Evolutionary conservation across 148 eudicot species (phyloP), one percentile per base, ranked within the genome.

Genomic region (Fallopia convolvulus): DNA sequence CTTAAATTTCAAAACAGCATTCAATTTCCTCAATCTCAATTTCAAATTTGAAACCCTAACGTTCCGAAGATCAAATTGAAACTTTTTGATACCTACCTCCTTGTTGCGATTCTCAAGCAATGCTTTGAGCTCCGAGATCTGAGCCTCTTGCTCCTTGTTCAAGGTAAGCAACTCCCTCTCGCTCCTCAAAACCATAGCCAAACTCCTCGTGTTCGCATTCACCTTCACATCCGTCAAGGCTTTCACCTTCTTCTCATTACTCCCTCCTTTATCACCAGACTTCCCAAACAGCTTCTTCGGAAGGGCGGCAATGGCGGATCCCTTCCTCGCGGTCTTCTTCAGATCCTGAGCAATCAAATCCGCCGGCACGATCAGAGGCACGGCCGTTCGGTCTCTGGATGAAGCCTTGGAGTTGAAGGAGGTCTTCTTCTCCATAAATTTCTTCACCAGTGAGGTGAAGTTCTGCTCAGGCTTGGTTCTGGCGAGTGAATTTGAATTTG

Each of bases 131-230:
- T 87, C 78, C 33, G 80, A 55, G 77, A 93, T 90, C 77, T 86
- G 75, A n/a, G 75, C 42, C 72, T 93, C 88, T 61, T 88, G 88
- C 40, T 93, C 92, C 81, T 91, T 91, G 63, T 86, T 87, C 80
- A 81, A 83, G 76, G 72, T 83, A 71, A 93, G 80, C 20, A 93
- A 85, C 87, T 93, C 98, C 77, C 98, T 88, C 82, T 93, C 98
- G 78, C 98, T 91, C 88, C 94, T 84, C 78, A 93, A 72, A 79
- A 93, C 97, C 97, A 89, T 91, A 1, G 86, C 97, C 80, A 93
- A 76, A 18, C 86, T 93, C 83, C 98, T 87, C n/a, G 97, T 87
- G 75, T 91, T 93, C 46, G 85, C 58, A 44, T 86, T 93, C 60
- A 83, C 58, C 68, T 85, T 93, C 52, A 93, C 98, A 79, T 93